phyloP scores from a whole-genome alignment of 2,329 filamentous ascomycete species.

The Acrocalymma vagum region DNA sequence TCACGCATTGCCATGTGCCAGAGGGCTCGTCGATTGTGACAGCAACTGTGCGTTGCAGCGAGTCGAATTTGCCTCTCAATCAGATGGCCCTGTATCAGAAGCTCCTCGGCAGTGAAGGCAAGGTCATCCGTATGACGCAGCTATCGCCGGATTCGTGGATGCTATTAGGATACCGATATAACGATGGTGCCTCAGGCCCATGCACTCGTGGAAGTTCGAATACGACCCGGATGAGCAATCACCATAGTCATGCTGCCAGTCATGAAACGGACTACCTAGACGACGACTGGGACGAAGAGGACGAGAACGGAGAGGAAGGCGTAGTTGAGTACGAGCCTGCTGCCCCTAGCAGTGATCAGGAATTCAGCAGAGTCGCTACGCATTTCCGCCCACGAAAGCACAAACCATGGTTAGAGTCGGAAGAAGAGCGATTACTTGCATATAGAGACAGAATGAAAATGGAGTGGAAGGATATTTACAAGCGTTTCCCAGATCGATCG shows the following conservation, averaged over 20 bases:
- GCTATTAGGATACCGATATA: constrained; percentile 17
- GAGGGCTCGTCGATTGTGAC: constrained; percentile 13
- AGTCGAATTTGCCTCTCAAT: constrained; percentile 11
- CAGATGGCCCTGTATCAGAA: constrained; percentile 6
- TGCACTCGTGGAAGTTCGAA: constrained; percentile 15
- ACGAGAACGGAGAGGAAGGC: constrained; percentile 14
- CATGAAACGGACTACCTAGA: constrained; percentile 16
- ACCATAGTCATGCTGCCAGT: constrained; percentile 10
- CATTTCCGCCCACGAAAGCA: constrained; percentile 12
- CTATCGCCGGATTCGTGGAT: constrained; percentile 17
- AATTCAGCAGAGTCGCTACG: no score
- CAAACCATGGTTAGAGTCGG: constrained; percentile 14
- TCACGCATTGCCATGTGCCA: constrained; percentile 12
- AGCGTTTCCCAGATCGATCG: constrained; percentile 16
- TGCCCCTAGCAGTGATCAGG: constrained; percentile 1
- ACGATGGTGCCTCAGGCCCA: constrained; percentile 7
- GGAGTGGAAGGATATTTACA: constrained; percentile 16
- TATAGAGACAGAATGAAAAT: constrained; percentile 18
- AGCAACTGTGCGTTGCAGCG: constrained; percentile 15
- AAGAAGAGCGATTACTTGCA: constrained; percentile 18
- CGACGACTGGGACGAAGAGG: constrained; percentile 13
- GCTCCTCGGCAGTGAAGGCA: constrained; percentile 14
- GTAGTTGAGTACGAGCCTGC: constrained; percentile 9
- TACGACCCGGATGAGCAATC: constrained; percentile 14
- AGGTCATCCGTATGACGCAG: constrained; percentile 15